phyloP scores from a whole-genome alignment of 1,284 basidiomycete species.

The Trichosporon coremiiforme region DNA sequence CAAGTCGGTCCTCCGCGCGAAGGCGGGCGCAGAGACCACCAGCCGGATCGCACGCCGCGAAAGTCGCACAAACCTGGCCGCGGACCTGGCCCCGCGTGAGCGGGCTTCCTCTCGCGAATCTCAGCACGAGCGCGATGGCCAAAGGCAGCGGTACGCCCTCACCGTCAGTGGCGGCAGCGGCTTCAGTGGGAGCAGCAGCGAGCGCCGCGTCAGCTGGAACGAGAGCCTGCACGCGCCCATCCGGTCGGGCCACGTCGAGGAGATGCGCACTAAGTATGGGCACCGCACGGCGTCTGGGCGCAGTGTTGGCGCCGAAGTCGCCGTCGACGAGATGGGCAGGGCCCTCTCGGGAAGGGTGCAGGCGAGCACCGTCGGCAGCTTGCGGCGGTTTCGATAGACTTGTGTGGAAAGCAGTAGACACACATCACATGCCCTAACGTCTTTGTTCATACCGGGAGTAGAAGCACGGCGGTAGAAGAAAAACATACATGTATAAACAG shows the following conservation, averaged over 20 bases:
- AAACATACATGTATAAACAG: no score
- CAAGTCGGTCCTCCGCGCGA: background rate
- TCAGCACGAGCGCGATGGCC: background rate
- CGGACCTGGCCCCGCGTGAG: no score
- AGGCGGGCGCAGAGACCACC: no score
- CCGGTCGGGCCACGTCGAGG: conserved; percentile 1
- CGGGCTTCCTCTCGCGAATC: no score
- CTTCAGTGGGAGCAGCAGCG: background rate
- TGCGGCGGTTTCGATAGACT: background rate
- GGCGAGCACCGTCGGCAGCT: background rate
- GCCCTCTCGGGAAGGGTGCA: background rate
- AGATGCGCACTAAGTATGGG: conserved; percentile 9
- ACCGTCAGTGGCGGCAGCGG: background rate
- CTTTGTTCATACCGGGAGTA: no score
- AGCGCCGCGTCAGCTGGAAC: background rate
- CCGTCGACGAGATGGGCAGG: background rate
- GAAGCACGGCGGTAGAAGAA: no score
- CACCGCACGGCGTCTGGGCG: background rate
- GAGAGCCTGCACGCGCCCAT: conserved; percentile 5
- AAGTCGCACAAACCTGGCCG: background rate
- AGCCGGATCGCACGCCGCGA: background rate
- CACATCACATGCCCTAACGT: background rate
- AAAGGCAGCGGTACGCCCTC: background rate
- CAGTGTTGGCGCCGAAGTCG: background rate
- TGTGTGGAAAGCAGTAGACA: no score